A percentile compares a stretch with the other conserved stretches of the same genome.
phyloP scores from a whole-genome alignment of 1,139 yeast species.

The Pichia sp. region DNA sequence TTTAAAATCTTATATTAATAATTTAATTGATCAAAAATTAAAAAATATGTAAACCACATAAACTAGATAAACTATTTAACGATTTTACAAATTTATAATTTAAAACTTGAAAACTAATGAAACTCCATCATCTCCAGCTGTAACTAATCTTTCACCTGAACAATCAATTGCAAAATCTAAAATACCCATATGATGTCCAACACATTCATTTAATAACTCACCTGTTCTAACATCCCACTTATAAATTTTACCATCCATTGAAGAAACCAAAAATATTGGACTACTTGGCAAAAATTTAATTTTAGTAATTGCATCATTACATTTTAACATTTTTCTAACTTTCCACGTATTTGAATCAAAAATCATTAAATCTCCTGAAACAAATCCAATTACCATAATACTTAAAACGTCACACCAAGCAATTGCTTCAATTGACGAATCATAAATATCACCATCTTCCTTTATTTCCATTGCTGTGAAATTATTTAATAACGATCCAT shows the following conservation, averaged over 20 bases:
- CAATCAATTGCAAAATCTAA: constrained; percentile 62
- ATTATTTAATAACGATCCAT: constrained; percentile 64
- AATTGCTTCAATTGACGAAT: constrained; percentile 79
- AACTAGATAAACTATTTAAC: not conserved
- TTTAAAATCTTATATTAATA: constrained; percentile 40
- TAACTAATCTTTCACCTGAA: constrained; percentile 61
- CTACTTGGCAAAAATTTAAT: constrained; percentile 55
- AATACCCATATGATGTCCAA: constrained; percentile 92
- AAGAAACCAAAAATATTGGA: constrained; percentile 60
- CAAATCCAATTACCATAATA: constrained; percentile 79
- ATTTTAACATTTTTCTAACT: constrained; percentile 60
- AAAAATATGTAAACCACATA: constrained; percentile 4
- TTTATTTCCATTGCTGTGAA: constrained; percentile 57
- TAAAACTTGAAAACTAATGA: constrained; percentile 52
- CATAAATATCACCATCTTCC: constrained; percentile 60
- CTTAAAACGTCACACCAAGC: constrained; percentile 68
- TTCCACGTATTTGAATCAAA: constrained; percentile 87
- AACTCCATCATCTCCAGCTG: constrained; percentile 99
- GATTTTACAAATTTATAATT: not conserved
- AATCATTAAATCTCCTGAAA: constrained; percentile 75
- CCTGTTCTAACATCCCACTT: constrained; percentile 91
- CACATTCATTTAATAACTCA: constrained; percentile 63
- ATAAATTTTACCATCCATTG: constrained; percentile 80
- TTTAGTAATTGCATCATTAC: constrained; percentile 81
- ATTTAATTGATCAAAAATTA: constrained; percentile 47